Evolutionary conservation across 2,329 filamentous ascomycete genomes (phyloP), one percentile per base, ranked within the genome.

Genomic region (Catunica adiposa): DNA sequence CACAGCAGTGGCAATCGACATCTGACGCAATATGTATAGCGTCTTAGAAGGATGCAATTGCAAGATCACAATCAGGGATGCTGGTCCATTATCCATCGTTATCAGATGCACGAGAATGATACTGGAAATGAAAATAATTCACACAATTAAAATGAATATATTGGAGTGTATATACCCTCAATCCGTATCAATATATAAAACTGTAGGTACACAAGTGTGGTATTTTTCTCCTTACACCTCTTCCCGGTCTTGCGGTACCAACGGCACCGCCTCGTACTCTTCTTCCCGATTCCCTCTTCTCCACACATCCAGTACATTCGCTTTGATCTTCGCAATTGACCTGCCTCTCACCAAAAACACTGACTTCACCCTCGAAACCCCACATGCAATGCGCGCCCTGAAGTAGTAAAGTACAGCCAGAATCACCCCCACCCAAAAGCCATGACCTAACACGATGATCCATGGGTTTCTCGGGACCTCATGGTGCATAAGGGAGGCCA

Each of bases 221-320:
- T n/a, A n/a, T n/a, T 34, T 22, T 17, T 44, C 40, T 17, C 40
- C 40, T n/a, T 55, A 55, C n/a, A 48, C 42, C 11, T 34, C 53
- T 9, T 55, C 53, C 9, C 44, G 25, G 4, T 38, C 53, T 37
- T 46, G 51, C 22, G 51, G 34, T 25, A 55, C 53, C 9, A 55
- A 26, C 20, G 53, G 53, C 42, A 55, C 53, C 25, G 53, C 53
- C 29, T 55, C 53, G 17, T 55, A 55, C 42, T 55, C 53, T 20
- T 37, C 37, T 8, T 34, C 20, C 5, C 17, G 25, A 11, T n/a
- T n/a, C n/a, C n/a, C n/a, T n/a, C 42, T 8, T 9, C 8, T 48
- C 53, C 52, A 44, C 11, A 26, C 20, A 3, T 6, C 38, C 17
- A 14, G 15, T 3, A 42, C n/a, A 26, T 44, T 48, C 17, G 17